phyloP scores from a whole-genome alignment of 2,329 filamentous ascomycete species.

The Mycosphaerella arachidis region DNA sequence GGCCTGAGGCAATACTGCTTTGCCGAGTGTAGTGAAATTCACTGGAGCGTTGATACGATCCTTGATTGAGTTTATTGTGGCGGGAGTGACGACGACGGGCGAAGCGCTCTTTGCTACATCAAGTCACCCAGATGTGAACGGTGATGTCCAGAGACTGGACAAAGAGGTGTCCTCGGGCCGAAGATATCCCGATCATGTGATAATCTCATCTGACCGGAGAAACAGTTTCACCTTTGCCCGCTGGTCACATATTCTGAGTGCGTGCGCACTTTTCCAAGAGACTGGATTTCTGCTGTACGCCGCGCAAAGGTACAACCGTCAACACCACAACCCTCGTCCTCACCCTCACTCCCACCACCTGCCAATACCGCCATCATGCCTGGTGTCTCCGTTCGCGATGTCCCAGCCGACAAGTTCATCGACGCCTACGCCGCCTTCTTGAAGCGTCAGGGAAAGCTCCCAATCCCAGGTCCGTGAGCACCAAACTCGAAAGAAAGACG shows the following conservation, averaged over 20 bases:
- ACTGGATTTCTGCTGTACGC: not conserved
- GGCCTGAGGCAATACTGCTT: not conserved
- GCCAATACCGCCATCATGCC: slow-evolving; percentile 63
- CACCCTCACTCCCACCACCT: slow-evolving; percentile 10
- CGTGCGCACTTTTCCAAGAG: not conserved
- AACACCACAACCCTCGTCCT: slow-evolving; percentile 5
- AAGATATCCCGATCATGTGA: not conserved
- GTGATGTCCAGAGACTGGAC: not conserved
- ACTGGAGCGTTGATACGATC: not conserved
- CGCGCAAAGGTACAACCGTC: not conserved
- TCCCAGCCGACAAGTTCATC: slow-evolving; percentile 90
- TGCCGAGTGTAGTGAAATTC: not conserved
- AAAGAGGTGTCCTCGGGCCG: not conserved
- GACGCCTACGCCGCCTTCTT: slow-evolving; percentile 79
- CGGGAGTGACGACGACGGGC: not conserved
- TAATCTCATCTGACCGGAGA: no score
- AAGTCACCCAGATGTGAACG: not conserved
- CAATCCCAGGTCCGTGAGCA: slow-evolving; percentile 70
- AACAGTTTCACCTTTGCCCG: no score
- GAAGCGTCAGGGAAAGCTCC: slow-evolving; percentile 91
- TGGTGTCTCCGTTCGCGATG: slow-evolving; percentile 78
- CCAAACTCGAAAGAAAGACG: slow-evolving; percentile 12
- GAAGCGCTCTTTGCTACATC: not conserved
- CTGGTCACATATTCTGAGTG: not conserved
- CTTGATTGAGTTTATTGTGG: not conserved